Base-by-base conservation (phyloP, 2,329 filamentous ascomycete species). In the Beauveria sp. region DNA sequence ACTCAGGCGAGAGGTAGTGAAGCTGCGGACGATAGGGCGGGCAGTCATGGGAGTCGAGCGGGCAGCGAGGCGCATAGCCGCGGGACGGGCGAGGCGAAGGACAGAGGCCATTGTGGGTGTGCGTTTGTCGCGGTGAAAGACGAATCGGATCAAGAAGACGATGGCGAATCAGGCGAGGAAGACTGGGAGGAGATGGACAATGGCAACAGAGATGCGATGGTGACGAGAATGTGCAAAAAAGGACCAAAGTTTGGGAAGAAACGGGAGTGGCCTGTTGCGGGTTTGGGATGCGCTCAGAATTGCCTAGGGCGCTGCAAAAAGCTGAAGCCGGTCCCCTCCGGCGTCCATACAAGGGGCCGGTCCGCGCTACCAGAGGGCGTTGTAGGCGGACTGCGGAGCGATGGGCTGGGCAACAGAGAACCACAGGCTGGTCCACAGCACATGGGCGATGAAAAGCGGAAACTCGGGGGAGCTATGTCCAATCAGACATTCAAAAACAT, bases 41-140 rank as follows among this genome's bases (percentile, higher is more conserved):
- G 47, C 47, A 45, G 28, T 28, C 53, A 62, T 62, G n/a, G 53
- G 53, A 14, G 59, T 50, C 71, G 74, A 76, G 67, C 69, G 77
- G 70, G 68, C 78, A 69, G 67, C 66, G 26, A 72, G 52, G 63
- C 70, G 71, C 63, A 80, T 69, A 55, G 73, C 73, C 65, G 77
- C 74, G 64, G 81, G 79, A 65, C 81, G 77, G 64, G 77, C 77
- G 65, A 76, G 75, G 73, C 79, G 76, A 65, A 84, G 72, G 71
- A 87, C 81, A 76, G 84, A 86, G 67, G 84, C 82, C 83, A 86
- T 86, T 74, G 70, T 75, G 70, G 62, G 34, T 22, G 52, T 66
- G 24, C 47, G 55, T 40, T 34, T 14, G 38, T 45, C 38, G 47
- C 7, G 38, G n/a, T 14, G n/a, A 26, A 28, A 26, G 58, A 38